A percentile compares a stretch with the other conserved stretches of the same genome.
These are phyloP conservation scores for Pseudohyphozyma bogoriensis DNA, from an alignment of 768 basidiomycete species.

Conservation along the genomic window DNA sequence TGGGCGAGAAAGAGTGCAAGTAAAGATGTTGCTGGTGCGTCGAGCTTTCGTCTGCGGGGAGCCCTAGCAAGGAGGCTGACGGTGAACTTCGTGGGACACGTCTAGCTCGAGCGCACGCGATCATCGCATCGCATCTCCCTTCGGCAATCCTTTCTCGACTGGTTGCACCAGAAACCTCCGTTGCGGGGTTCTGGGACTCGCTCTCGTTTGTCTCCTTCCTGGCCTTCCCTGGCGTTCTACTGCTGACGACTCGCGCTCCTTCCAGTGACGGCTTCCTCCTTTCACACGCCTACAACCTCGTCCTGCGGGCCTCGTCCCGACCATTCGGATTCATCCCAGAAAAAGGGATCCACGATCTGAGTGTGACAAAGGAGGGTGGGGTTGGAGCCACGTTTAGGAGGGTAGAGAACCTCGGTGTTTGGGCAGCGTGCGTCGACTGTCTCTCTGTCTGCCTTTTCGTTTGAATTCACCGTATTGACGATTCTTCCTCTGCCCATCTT, in stretches of 20 bases:
- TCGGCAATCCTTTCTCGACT: conserved; percentile 44
- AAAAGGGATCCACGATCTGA: conserved; percentile 74
- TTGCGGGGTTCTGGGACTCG: background rate
- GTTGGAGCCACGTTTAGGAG: conserved; percentile 71
- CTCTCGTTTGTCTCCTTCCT: conserved; percentile 3
- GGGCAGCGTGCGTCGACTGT: conserved; percentile 58
- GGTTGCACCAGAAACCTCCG: conserved; percentile 20
- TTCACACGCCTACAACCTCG: conserved; percentile 68
- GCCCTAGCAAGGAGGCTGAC: conserved; percentile 1
- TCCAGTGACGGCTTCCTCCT: conserved; percentile 65
- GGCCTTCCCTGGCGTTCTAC: conserved; percentile 32
- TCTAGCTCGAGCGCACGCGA: conserved; percentile 58
- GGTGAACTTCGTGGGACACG: background rate
- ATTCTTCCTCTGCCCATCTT: too few species aligned
- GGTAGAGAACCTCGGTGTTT: conserved; percentile 73
- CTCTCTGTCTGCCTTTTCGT: background rate
- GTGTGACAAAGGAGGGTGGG: conserved; percentile 42
- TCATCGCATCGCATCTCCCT: conserved; percentile 56
- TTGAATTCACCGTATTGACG: too few species aligned
- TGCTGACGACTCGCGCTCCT: conserved; percentile 49
- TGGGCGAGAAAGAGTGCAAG: conserved; percentile 35
- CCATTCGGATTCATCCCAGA: conserved; percentile 80
- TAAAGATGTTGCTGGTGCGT: background rate
- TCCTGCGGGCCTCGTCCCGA: conserved; percentile 60
- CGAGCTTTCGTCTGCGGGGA: background rate